Percentiles rank a stretch among this genome's conserved stretches.
These are phyloP conservation scores for Nepenthes mirabilis DNA, from an alignment of 148 eudicot species.

Conservation along the genomic window DNA sequence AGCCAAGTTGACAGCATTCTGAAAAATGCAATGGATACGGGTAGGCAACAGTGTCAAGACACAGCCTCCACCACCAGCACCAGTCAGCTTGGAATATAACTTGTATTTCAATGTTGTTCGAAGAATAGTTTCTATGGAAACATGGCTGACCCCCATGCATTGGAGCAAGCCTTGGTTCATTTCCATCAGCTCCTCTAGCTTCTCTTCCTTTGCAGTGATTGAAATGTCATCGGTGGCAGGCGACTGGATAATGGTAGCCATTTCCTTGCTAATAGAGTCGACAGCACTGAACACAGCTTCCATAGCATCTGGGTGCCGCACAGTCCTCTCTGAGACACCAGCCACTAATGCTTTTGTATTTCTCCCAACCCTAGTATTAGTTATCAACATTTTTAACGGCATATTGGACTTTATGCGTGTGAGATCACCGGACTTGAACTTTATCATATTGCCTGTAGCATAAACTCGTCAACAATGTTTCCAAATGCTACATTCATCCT, in stretches of 20 bases:
- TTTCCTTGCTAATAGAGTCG: conserved; percentile 81
- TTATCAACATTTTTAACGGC: conserved; percentile 79
- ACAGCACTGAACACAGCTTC: conserved; percentile 70
- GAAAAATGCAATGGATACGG: conserved; percentile 47
- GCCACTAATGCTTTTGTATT: conserved; percentile 94
- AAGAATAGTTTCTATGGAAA: conserved; percentile 78
- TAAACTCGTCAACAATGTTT: conserved; percentile 1
- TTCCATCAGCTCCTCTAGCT: conserved; percentile 76
- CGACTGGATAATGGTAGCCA: conserved; percentile 57
- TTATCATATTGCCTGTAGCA: conserved; percentile 76
- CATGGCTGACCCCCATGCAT: conserved; percentile 99
- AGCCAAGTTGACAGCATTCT: not conserved
- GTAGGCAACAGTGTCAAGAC: conserved; percentile 79
- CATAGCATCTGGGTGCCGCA: conserved; percentile 67
- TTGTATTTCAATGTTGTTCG: conserved; percentile 73
- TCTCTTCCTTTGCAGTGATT: conserved; percentile 61
- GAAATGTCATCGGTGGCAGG: conserved; percentile 44
- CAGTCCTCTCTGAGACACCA: conserved; percentile 69
- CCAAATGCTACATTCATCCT: not conserved
- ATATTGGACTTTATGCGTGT: conserved; percentile 55
- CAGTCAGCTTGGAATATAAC: conserved; percentile 74
- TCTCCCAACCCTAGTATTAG: conserved; percentile 88
- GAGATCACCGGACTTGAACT: conserved; percentile 75
- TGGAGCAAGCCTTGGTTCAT: conserved; percentile 96
- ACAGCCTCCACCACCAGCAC: conserved; percentile 99